Evolutionary conservation across 2,329 filamentous ascomycete genomes (phyloP).

Genomic region (Zymoseptoria ardabiliae): DNA sequence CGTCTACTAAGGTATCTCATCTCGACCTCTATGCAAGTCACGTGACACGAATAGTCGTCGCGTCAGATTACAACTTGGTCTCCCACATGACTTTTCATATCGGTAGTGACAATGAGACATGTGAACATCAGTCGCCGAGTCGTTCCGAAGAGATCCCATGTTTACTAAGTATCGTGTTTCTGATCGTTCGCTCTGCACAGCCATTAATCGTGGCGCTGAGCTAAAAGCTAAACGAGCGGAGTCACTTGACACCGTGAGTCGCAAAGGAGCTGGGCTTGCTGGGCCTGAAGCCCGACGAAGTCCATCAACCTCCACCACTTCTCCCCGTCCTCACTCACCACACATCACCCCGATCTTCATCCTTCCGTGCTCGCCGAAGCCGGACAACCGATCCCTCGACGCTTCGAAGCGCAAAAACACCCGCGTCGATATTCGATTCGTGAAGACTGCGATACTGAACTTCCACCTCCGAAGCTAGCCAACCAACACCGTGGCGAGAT

Average conservation of each 20-base stretch:
- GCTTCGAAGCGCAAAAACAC: neutral
- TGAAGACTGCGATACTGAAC: neutral
- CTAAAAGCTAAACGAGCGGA: neutral
- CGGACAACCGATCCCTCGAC: neutral
- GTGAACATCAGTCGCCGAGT: too few species aligned
- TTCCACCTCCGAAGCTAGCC: neutral
- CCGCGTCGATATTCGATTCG: neutral
- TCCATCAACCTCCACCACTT: neutral
- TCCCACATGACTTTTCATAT: too few species aligned
- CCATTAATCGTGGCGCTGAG: neutral
- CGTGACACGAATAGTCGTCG: neutral
- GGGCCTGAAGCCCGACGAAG: neutral
- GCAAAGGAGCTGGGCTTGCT: neutral
- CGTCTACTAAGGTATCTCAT: conserved; percentile 2
- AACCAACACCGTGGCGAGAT: neutral
- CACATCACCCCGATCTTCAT: neutral
- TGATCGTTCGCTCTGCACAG: neutral
- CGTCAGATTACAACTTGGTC: neutral
- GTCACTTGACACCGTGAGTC: neutral
- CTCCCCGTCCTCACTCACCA: neutral
- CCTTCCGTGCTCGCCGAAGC: conserved; percentile 1
- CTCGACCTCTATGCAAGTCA: conserved; percentile 2
- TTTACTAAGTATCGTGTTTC: too few species aligned
- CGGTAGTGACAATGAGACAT: too few species aligned
- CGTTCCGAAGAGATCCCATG: too few species aligned